Percentiles rank a stretch among this genome's conserved stretches.
phyloP scores from a whole-genome alignment of 495 filamentous ascomycete species.

The Daldinia grandis region DNA sequence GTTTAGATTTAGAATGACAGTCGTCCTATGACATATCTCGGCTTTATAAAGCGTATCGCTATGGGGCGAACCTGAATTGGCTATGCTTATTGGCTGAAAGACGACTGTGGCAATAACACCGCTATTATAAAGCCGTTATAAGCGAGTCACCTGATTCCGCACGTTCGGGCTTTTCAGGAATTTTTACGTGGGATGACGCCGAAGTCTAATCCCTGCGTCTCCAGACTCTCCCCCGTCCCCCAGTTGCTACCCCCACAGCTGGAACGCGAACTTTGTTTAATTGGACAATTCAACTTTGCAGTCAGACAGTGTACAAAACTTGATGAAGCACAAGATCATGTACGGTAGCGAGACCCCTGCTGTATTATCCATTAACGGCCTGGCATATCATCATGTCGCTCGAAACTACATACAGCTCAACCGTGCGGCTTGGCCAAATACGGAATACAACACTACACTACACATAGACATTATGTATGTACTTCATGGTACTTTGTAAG shows the following conservation, averaged over 20 bases:
- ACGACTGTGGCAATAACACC: conserved; percentile 18
- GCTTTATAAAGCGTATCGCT: not conserved
- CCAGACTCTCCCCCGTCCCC: conserved; percentile 17
- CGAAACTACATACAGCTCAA: not conserved
- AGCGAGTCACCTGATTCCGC: conserved; percentile 24
- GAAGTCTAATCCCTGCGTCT: not conserved
- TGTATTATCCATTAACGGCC: conserved; percentile 12
- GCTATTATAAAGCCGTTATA: conserved; percentile 6
- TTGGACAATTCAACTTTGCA: conserved; percentile 21
- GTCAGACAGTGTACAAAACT: conserved; percentile 2
- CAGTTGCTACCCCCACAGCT: conserved; percentile 12
- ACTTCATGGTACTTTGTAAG: not conserved
- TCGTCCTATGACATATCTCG: conserved; percentile 17
- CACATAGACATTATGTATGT: not conserved
- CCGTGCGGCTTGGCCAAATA: conserved; percentile 6
- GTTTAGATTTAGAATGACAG: conserved; percentile 3
- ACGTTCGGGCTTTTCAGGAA: conserved; percentile 19
- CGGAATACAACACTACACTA: not conserved
- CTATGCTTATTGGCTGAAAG: conserved; percentile 1
- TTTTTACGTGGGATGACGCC: conserved; percentile 17
- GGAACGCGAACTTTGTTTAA: not conserved
- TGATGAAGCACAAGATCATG: conserved; percentile 15
- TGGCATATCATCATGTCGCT: conserved; percentile 24
- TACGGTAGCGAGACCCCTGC: conserved; percentile 11
- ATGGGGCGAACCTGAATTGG: not conserved